Base-by-base conservation (phyloP, 148 eudicot genomes). In the Nyssa sinensis region DNA sequence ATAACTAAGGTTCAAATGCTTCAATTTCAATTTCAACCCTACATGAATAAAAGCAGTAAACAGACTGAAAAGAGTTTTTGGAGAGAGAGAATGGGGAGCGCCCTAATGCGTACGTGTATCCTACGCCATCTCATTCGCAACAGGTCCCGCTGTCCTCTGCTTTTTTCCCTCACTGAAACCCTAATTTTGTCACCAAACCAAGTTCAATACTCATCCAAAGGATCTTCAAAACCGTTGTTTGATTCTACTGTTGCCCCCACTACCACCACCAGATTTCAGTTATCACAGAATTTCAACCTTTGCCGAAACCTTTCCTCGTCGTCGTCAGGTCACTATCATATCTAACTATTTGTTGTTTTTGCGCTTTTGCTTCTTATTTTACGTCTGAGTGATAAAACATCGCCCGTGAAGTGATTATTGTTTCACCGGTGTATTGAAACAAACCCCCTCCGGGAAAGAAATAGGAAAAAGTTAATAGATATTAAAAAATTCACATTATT, bases 251-350 rank as follows among this genome's bases (percentile, higher is more conserved):
- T 30, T 10, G 30, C 61, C 72, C 37, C 72, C 17, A 27, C 7
- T 5, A 5, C 63, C 63, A 14, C 49, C 31, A 14, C 63, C n/a
- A 37, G 24, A 11, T 33, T 70, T 57, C 35, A 32, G 29, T 24
- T 34, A 21, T 49, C 63, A 5, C 31, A 25, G 47, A n/a, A 7
- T 70, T 55, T 55, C 49, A 70, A 19, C 64, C 30, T 57, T 62
- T 62, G 47, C 23, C 41, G 74, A 70, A 21, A 24, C 74, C 41
- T 57, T 1, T 55, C 13, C 30, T 70, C 74, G 13, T 34, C 74
- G 13, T 21, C 74, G 24, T 57, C 74, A 57, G 64, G 74, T 70
- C 0, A n/a, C n/a, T 64, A 8, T 27, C 25, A 33, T 8, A 13
- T 13, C 2, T 12, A 62, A 0, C 39, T 32, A 21, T 0, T 31